Base-by-base conservation (phyloP, 108 stramenopile genomes). In the Fragilariopsis cylindrus region DNA sequence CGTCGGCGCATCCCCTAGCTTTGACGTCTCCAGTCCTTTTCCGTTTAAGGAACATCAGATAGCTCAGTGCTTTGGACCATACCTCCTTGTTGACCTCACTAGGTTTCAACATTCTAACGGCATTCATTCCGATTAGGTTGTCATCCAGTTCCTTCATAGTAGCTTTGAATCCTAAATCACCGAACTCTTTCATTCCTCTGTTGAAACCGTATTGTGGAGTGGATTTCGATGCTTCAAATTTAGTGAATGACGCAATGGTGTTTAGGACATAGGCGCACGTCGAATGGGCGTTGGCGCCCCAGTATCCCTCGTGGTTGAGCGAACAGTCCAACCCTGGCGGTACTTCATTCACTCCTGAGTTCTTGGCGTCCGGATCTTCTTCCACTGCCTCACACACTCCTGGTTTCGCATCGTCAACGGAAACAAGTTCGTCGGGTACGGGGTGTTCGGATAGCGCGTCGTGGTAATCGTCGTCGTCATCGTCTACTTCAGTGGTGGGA, bases 1-100 rank as follows among this genome's bases (percentile, higher is more conserved):
- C 76, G 40, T 82, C 72, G 6, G 72, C 78, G 47, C 79, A 84
- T 5, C 79, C 83, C 5, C 84, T 62, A 4, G 18, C 76, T 63
- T 88, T 88, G 30, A 85, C 76, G 0, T 45, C 60, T 19, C 83
- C 73, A 58, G 53, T 68, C 13, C 78, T 55, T 49, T 82, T 87
- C 42, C 79, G 42, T 47, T 84, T 86, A 4, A 86, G 57, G 66
- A 78, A 82, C 74, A 82, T 83, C 1, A 83, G 76, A 65, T 77
- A 81, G 43, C 50, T 44, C 13, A 86, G 76, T 1, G 85, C 73
- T 5, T 53, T 48, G 6, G 21, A 46, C 5, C 48, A 43, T 39
- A 83, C 75, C 18, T 82, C 79, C 30, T 53, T 19, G 1, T 57
- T 81, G 11, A 87, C 70, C 3, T 65, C 44, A 15, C 44, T 53